Evolutionary conservation across 495 filamentous ascomycete genomes (phyloP).

Genomic region (Penicillium malachiteum): DNA sequence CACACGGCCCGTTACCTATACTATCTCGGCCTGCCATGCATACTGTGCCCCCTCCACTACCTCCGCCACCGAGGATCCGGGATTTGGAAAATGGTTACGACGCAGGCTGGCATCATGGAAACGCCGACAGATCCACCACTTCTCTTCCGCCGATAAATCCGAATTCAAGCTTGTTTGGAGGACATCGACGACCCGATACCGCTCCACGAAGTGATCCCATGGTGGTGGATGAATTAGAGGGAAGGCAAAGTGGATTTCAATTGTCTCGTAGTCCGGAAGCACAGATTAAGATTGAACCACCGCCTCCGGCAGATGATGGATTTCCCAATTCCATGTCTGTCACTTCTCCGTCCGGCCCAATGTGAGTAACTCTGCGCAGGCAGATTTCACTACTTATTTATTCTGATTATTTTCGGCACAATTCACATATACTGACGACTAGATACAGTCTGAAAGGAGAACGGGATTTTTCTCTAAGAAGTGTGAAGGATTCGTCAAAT

Average conservation of each 20-base stretch:
- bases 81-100: slow-evolving; percentile 57
- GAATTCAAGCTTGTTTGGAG: slow-evolving; percentile 55
- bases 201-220: slow-evolving; percentile 37
- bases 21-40: slow-evolving; percentile 44
- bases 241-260: slow-evolving; percentile 30
- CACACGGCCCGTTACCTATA: slow-evolving; percentile 57
- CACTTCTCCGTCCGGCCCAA: slow-evolving; percentile 41
- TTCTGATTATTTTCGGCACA: too few species aligned
- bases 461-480: slow-evolving; percentile 53
- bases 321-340: slow-evolving; percentile 43
- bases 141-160: slow-evolving; percentile 50
- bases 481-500: slow-evolving; percentile 61
- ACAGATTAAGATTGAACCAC: slow-evolving; percentile 50
- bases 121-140: slow-evolving; percentile 34
- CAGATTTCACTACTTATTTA: background rate
- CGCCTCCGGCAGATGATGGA: slow-evolving; percentile 43
- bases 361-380: slow-evolving; percentile 32
- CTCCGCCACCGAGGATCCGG: slow-evolving; percentile 56
- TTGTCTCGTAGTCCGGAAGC: slow-evolving; percentile 35
- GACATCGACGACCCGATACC: slow-evolving; percentile 35
- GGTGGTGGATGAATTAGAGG: slow-evolving; percentile 42
- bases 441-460: slow-evolving; percentile 57
- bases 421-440: slow-evolving; percentile 8
- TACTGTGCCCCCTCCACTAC: slow-evolving; percentile 59
- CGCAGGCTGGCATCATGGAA: slow-evolving; percentile 60